Conservation (phyloP, 352 stramenopile species). For the Halophytophthora polymorphica region DNA sequence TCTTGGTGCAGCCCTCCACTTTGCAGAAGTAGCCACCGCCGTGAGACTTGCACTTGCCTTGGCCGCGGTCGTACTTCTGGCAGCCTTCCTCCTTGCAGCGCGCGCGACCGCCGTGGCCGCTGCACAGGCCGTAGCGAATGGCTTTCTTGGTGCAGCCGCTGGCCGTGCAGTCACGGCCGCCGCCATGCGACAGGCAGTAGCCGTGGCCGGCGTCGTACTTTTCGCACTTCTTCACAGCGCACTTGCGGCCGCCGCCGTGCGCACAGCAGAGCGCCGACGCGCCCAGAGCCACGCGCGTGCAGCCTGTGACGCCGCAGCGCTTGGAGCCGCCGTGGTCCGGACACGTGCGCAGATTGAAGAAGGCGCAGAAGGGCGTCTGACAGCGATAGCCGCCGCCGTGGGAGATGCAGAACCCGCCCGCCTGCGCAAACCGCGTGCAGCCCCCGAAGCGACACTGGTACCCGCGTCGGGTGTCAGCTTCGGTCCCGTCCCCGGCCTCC, state of each 20-base stretch:
- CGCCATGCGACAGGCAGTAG: constrained; percentile 66
- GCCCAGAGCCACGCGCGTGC: constrained; percentile 49
- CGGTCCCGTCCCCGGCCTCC: neutral
- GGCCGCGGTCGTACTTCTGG: constrained; percentile 69
- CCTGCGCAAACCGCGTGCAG: constrained; percentile 63
- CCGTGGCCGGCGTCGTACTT: constrained; percentile 72
- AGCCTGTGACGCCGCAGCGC: constrained; percentile 51
- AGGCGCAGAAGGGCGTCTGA: constrained; percentile 65
- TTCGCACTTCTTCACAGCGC: constrained; percentile 61
- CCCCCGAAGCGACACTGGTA: constrained; percentile 47
- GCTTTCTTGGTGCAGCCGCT: constrained; percentile 70
- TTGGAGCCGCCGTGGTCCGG: constrained; percentile 72
- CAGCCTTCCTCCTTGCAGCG: constrained; percentile 76
- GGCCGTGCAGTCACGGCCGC: constrained; percentile 56
- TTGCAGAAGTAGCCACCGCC: constrained; percentile 84
- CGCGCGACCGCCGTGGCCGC: constrained; percentile 63
- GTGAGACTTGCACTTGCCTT: constrained; percentile 80
- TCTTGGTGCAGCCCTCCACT: constrained; percentile 69
- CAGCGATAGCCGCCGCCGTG: constrained; percentile 72
- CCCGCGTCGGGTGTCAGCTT: constrained; percentile 9
- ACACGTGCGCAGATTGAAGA: constrained; percentile 70
- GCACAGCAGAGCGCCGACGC: constrained; percentile 51
- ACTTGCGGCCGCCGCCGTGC: constrained; percentile 70
- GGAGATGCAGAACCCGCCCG: constrained; percentile 56
- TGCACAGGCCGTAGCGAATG: constrained; percentile 76